A percentile compares a stretch with the other conserved stretches of the same genome.
phyloP scores from a whole-genome alignment of 1,284 basidiomycete genomes.

The Peniophora sp. region DNA sequence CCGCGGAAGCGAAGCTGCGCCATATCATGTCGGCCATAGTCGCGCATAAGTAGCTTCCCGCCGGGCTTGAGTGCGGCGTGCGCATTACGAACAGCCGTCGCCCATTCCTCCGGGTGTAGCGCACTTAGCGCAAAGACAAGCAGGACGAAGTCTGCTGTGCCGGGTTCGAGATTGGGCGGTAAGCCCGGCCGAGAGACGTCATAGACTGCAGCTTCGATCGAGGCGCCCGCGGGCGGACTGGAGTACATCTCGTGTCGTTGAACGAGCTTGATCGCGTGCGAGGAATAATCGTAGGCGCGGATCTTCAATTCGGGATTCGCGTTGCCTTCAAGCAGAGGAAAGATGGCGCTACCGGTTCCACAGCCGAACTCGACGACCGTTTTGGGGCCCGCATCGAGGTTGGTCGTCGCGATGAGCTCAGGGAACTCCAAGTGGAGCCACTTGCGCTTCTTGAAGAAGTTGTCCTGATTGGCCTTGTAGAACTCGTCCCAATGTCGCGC shows the following conservation, averaged over 20 bases:
- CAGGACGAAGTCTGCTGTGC: constrained; percentile 80
- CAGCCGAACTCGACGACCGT: constrained; percentile 82
- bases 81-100: constrained; percentile 72
- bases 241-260: constrained; percentile 72
- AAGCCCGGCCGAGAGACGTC: constrained; percentile 71
- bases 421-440: constrained; percentile 94
- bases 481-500: constrained; percentile 81
- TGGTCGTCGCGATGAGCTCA: constrained; percentile 65
- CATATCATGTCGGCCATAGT: constrained; percentile 93
- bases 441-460: constrained; percentile 90
- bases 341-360: constrained; percentile 93
- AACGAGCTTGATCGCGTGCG: constrained; percentile 87
- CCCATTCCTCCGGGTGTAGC: constrained; percentile 91
- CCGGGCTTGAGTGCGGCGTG: constrained; percentile 74
- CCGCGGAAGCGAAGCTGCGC: constrained; percentile 92
- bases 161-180: constrained; percentile 58
- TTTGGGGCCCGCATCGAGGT: constrained; percentile 61
- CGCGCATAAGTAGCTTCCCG: constrained; percentile 80
- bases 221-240: constrained; percentile 57
- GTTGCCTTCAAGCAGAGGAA: constrained; percentile 80
- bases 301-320: constrained; percentile 70
- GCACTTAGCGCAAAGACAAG: constrained; percentile 95
- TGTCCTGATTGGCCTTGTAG: constrained; percentile 75
- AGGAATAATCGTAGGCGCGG: constrained; percentile 88
- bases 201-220: constrained; percentile 83